Base-by-base conservation (phyloP, 805 yeast species). In the Starmerella bacillaris region DNA sequence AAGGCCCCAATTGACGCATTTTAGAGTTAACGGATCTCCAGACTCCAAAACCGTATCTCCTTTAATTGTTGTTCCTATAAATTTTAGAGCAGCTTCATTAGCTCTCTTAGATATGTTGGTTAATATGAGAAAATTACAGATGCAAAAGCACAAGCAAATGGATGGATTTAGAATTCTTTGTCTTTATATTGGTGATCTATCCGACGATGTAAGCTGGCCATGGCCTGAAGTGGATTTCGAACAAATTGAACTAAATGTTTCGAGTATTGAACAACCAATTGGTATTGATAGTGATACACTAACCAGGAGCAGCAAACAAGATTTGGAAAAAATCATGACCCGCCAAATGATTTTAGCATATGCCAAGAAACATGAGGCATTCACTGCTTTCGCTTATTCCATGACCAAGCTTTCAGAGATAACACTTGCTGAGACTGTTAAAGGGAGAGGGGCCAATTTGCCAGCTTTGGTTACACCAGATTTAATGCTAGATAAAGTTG, bases 331-430 rank as follows among this genome's bases (percentile, higher is more conserved):
- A 2, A 50, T 70, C 2, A 57, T 79, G 4, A 53, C 57, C 14
- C 60, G 61, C 5, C 67, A 67, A 27, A 44, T 74, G 3, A 55
- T 74, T 2, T 45, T 62, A 21, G 51, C 58, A 20, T 52, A 64
- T 9, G 79, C 83, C 0, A 44, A 46, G 4, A 53, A 56, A 9
- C 54, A 59, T 12, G 48, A 54, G 67, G 72, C 45, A 59, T 64
- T n/a, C 64, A 78, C n/a, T 57, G 80, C 3, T 33, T 82, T 6
- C 70, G 44, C 86, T 1, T 78, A 74, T 49, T 72, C 78, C 19
- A 78, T 80, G 92, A 78, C 93, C 1, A 64, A 73, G 28, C 51
- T 84, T 18, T 92, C 95, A 1, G 80, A 76, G 47, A 72, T 73
- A 41, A 71, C 78, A n/a, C 60, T 86, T 22, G 64, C 92, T 0